These are phyloP conservation scores for Macrophomina tecta DNA, from an alignment of 2,329 filamentous ascomycete species.

Conservation along the genomic window DNA sequence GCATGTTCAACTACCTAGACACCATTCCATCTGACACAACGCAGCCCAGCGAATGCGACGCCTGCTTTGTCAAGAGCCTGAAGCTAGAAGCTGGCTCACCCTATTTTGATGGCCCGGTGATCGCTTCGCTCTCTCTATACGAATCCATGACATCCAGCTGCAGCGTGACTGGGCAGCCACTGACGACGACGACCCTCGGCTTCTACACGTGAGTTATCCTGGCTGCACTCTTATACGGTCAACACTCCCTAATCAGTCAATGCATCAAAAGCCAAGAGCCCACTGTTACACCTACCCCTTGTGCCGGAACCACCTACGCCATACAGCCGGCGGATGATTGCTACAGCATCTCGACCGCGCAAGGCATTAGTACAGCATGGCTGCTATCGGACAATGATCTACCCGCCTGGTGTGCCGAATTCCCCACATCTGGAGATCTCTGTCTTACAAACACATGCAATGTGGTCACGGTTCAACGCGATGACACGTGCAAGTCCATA, in stretches of 20 bases:
- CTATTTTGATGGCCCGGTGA: not conserved
- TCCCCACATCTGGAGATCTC: not conserved
- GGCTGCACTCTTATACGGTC: not conserved
- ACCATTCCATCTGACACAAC: not conserved
- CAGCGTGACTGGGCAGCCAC: not conserved
- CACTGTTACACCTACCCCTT: not conserved
- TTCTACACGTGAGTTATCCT: not conserved
- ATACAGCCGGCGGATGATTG: not conserved
- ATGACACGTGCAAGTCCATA: constrained; percentile 19
- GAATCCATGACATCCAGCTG: constrained; percentile 24
- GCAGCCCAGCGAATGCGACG: not conserved
- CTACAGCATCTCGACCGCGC: not conserved
- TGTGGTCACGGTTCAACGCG: not conserved
- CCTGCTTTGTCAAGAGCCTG: not conserved
- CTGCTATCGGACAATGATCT: not conserved
- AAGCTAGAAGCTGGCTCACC: not conserved
- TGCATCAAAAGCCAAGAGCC: not conserved
- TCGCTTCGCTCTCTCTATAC: not conserved
- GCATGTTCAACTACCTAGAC: constrained; percentile 1
- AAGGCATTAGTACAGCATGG: not conserved
- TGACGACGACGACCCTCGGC: not conserved
- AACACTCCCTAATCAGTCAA: too few relatives aligned
- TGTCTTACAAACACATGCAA: not conserved
- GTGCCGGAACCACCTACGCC: not conserved
- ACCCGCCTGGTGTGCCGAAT: not conserved